Conservation (phyloP, 1,139 yeast species). For the Scheffersomyces insectosa region DNA sequence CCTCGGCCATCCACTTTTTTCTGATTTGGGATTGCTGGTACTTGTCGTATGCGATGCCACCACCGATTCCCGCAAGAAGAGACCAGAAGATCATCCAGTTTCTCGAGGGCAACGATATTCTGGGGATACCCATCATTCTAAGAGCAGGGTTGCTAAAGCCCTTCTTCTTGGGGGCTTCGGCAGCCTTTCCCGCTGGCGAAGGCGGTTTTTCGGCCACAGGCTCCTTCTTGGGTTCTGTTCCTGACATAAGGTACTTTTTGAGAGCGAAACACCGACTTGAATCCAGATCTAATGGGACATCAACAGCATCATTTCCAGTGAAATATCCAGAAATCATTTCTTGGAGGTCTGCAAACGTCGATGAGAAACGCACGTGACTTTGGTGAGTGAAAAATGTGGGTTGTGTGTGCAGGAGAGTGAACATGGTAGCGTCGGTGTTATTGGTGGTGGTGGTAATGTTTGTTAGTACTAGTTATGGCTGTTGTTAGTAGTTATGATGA, state of each 20-base stretch:
- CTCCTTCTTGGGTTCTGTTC: background rate
- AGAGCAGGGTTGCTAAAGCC: conserved; percentile 86
- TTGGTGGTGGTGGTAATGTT: too few relatives aligned
- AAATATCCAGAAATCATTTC: too few relatives aligned
- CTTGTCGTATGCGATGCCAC: conserved; percentile 79
- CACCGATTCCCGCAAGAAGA: conserved; percentile 62
- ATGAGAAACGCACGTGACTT: too few relatives aligned
- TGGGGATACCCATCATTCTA: conserved; percentile 81
- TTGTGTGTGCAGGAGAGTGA: too few relatives aligned
- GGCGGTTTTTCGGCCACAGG: background rate
- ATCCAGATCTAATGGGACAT: too few relatives aligned
- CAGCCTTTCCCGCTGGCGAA: background rate
- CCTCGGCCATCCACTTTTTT: conserved; percentile 63
- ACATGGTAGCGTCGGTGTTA: too few relatives aligned
- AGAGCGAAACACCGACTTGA: too few relatives aligned
- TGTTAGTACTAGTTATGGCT: too few relatives aligned
- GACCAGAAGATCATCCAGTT: conserved; percentile 94
- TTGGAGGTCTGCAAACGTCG: too few relatives aligned
- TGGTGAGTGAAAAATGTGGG: too few relatives aligned
- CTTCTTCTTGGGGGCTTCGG: conserved; percentile 26
- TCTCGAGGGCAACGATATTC: conserved; percentile 77
- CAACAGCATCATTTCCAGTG: too few relatives aligned
- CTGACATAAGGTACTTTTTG: background rate
- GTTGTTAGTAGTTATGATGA: too few relatives aligned
- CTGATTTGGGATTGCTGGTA: conserved; percentile 68